Percentiles rank a stretch among this genome's conserved stretches.
Conservation (phyloP, 352 stramenopile species). For the Aphanomyces astaci region DNA sequence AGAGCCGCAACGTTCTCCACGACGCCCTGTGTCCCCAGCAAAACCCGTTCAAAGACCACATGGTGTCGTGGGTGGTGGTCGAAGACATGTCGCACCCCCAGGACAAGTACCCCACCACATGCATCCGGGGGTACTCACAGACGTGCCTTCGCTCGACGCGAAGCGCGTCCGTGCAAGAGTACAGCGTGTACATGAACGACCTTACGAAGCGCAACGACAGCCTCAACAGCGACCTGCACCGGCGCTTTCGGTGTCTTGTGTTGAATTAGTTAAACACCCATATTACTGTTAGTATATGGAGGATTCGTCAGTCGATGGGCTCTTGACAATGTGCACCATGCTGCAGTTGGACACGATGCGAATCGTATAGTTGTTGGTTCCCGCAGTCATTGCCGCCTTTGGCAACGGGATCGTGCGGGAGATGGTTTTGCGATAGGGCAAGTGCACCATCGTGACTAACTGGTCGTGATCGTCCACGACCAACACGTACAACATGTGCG, state of each 20-base stretch:
- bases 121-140: constrained; percentile 2
- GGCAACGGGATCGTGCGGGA: background rate
- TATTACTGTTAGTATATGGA: too few relatives aligned
- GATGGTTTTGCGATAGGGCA: constrained; percentile 9
- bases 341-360: background rate
- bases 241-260: constrained; percentile 7
- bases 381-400: background rate
- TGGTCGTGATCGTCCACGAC: background rate
- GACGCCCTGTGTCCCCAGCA: background rate
- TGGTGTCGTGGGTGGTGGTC: background rate
- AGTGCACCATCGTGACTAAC: background rate
- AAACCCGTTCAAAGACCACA: background rate
- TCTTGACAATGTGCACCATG: background rate
- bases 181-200: background rate
- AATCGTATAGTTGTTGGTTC: background rate
- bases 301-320: background rate
- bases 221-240: background rate
- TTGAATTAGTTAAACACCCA: too few relatives aligned
- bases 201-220: background rate
- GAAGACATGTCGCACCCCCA: background rate
- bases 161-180: background rate
- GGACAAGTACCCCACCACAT: background rate
- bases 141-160: background rate
- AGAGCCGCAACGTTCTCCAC: constrained; percentile 11
- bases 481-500: constrained; percentile 10